These are phyloP conservation scores for Laetiporus sulphureus DNA, from an alignment of 1,284 basidiomycete species.

Conservation along the genomic window DNA sequence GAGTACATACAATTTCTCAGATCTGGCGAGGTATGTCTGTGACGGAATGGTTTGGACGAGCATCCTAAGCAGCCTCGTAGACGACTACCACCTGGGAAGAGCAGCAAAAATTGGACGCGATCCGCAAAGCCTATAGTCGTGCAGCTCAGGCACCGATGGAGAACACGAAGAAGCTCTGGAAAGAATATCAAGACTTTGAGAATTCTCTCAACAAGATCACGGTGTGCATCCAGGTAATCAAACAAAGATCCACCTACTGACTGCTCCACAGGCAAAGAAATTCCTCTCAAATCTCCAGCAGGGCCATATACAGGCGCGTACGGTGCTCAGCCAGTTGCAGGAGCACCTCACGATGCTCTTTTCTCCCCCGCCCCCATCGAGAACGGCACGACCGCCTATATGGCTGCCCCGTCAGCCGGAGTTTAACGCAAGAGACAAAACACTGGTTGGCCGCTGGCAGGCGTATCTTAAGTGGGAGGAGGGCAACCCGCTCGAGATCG, in stretches of 20 bases:
- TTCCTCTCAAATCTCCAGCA: slow-evolving; percentile 84
- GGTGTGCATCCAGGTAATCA: slow-evolving; percentile 26
- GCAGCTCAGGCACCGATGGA: slow-evolving; percentile 92
- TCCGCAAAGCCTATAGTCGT: slow-evolving; percentile 90
- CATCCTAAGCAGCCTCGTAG: slow-evolving; percentile 3
- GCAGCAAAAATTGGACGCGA: slow-evolving; percentile 90
- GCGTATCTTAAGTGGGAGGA: slow-evolving; percentile 95
- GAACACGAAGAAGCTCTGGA: slow-evolving; percentile 92
- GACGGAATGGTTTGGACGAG: background rate
- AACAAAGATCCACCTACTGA: background rate
- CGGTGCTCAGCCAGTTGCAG: slow-evolving; percentile 80
- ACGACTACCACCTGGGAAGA: slow-evolving; percentile 78
- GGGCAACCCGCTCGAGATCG: slow-evolving; percentile 87
- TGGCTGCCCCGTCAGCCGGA: slow-evolving; percentile 70
- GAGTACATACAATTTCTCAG: slow-evolving; percentile 84
- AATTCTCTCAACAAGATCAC: slow-evolving; percentile 88
- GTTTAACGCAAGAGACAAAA: slow-evolving; percentile 69
- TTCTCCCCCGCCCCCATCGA: slow-evolving; percentile 40
- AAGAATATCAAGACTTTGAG: slow-evolving; percentile 93
- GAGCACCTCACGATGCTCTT: slow-evolving; percentile 64
- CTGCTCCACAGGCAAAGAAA: slow-evolving; percentile 70
- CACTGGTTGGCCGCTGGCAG: slow-evolving; percentile 82
- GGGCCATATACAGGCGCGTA: slow-evolving; percentile 90
- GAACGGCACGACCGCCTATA: slow-evolving; percentile 36
- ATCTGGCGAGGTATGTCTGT: slow-evolving; percentile 60